phyloP scores from a whole-genome alignment of 208 protist species.

The Leishmania arabica region DNA sequence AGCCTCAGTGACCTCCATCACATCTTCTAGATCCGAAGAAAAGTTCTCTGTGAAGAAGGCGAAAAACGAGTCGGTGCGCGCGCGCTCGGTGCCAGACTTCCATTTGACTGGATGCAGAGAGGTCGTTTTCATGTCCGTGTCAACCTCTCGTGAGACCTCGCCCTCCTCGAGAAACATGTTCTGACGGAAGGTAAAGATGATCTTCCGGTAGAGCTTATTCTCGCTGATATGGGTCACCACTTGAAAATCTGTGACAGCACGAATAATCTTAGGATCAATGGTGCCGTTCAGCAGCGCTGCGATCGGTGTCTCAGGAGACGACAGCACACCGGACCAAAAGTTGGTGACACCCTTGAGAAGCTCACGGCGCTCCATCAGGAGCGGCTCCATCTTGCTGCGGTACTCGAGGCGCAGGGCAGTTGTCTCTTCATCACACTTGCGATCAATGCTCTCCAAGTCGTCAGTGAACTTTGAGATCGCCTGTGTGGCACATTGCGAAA shows the following conservation, averaged over 20 bases:
- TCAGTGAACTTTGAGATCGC: slow-evolving; percentile 45
- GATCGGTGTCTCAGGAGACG: slow-evolving; percentile 42
- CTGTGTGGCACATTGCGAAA: slow-evolving; percentile 28
- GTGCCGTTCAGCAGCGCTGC: slow-evolving; percentile 62
- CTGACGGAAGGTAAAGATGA: slow-evolving; percentile 51
- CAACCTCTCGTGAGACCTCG: slow-evolving; percentile 57
- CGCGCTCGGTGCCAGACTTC: slow-evolving; percentile 73
- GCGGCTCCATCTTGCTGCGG: slow-evolving; percentile 57
- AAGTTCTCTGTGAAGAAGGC: slow-evolving; percentile 55
- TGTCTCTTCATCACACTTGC: slow-evolving; percentile 32
- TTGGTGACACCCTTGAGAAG: slow-evolving; percentile 42
- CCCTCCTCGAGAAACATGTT: slow-evolving; percentile 81
- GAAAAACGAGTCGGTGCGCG: slow-evolving; percentile 76
- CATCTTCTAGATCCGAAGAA: slow-evolving; percentile 27
- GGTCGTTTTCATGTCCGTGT: slow-evolving; percentile 52
- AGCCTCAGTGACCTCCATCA: slow-evolving; percentile 48
- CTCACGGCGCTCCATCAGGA: slow-evolving; percentile 55
- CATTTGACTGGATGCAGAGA: slow-evolving; percentile 63
- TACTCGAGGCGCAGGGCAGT: slow-evolving; percentile 36
- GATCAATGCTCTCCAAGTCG: slow-evolving; percentile 38
- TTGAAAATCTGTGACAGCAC: slow-evolving; percentile 68
- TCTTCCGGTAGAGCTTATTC: slow-evolving; percentile 44
- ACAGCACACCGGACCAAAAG: slow-evolving; percentile 72
- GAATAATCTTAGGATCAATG: slow-evolving; percentile 77
- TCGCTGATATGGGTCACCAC: slow-evolving; percentile 47